Conservation (phyloP, 2,329 filamentous ascomycete species). For the Domatiomyces globalis region DNA sequence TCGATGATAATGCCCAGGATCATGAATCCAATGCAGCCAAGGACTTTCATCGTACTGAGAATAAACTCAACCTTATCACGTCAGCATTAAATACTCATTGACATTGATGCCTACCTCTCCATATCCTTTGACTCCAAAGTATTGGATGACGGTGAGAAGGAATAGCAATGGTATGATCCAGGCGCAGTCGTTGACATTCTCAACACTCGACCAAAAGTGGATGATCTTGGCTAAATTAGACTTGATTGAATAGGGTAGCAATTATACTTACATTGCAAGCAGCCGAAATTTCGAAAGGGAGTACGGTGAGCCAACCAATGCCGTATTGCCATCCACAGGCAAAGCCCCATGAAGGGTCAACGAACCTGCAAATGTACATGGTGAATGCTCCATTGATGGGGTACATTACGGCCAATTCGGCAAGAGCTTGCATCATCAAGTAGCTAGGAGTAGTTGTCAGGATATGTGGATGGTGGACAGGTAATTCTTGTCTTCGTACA, state of each 20-base stretch:
- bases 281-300: conserved; percentile 36
- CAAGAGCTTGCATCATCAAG: conserved; percentile 45
- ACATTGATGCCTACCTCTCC: conserved; percentile 13
- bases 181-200: conserved; percentile 20
- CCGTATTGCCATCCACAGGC: conserved; percentile 33
- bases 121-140: conserved; percentile 43
- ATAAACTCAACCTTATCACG: conserved; percentile 38
- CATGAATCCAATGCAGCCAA: conserved; percentile 48
- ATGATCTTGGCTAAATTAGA: conserved; percentile 29
- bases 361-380: conserved; percentile 42
- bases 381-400: conserved; percentile 51
- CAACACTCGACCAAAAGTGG: conserved; percentile 40
- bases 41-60: conserved; percentile 44
- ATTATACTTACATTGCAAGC: conserved; percentile 28
- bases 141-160: conserved; percentile 10
- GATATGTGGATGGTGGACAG: too few species aligned
- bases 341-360: conserved; percentile 42
- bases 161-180: conserved; percentile 19
- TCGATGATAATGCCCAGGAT: conserved; percentile 76
- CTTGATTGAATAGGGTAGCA: too few species aligned
- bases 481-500: too few species aligned
- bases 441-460: conserved; percentile 16
- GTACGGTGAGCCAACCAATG: conserved; percentile 43
- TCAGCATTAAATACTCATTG: conserved; percentile 1
- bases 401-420: conserved; percentile 47